Conservation (phyloP, 179 eudicot species). For the Sideroxylon spinosum region DNA sequence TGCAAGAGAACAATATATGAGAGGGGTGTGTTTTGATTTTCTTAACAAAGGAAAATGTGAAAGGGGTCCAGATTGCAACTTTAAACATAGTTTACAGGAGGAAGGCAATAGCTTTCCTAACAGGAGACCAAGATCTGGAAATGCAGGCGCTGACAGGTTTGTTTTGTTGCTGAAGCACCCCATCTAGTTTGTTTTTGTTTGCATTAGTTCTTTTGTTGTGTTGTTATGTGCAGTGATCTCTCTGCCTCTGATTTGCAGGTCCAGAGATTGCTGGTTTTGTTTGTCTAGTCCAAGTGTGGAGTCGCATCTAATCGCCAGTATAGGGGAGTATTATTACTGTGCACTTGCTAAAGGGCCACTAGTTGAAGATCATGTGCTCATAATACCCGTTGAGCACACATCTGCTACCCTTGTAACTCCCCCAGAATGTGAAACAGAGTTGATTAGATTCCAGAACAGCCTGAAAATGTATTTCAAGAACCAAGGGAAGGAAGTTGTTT, state of each 20-base stretch:
- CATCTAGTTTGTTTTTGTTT: neutral
- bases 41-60: constrained; percentile 92
- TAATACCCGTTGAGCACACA: constrained; percentile 77
- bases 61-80: constrained; percentile 85
- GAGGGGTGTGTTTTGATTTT: constrained; percentile 95
- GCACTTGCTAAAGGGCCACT: constrained; percentile 92
- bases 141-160: constrained; percentile 57
- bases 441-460: constrained; percentile 54
- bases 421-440: constrained; percentile 63
- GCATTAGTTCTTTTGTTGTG: neutral
- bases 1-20: constrained; percentile 71
- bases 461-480: constrained; percentile 56
- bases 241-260: constrained; percentile 43
- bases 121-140: constrained; percentile 45
- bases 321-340: constrained; percentile 75
- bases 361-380: constrained; percentile 74
- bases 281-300: constrained; percentile 82
- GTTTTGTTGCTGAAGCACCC: constrained; percentile 9
- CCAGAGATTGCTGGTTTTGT: constrained; percentile 97
- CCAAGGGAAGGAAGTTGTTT: constrained; percentile 62
- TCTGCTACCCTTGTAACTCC: constrained; percentile 62
- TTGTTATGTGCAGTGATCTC: neutral
- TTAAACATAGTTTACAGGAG: constrained; percentile 67
- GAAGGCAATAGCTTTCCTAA: constrained; percentile 44
- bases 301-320: constrained; percentile 74